phyloP scores from a whole-genome alignment of 495 filamentous ascomycete genomes.

The Hypoxylon lienhwacheense region DNA sequence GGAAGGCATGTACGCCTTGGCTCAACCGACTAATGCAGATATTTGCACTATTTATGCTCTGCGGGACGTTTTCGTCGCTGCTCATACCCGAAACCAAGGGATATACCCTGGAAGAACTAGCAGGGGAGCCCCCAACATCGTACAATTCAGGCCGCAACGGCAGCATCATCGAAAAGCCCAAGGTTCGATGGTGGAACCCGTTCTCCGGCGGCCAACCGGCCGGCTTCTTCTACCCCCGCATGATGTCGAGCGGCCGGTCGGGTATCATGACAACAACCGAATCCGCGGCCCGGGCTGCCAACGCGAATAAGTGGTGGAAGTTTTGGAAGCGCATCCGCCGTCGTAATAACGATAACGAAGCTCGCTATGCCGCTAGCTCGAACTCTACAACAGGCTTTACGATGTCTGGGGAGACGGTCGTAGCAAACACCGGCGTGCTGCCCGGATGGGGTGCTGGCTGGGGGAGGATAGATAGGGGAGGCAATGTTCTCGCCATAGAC shows the following conservation, averaged over 20 bases:
- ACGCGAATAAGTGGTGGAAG: constrained; percentile 28
- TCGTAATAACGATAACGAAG: constrained; percentile 4
- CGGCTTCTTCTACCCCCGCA: constrained; percentile 41
- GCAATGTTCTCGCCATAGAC: constrained; percentile 29
- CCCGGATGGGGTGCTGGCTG: constrained; percentile 44
- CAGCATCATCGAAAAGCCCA: constrained; percentile 30
- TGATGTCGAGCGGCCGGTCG: constrained; percentile 25
- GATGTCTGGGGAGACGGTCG: constrained; percentile 25
- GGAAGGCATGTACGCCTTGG: constrained; percentile 58
- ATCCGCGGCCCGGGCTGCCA: constrained; percentile 19
- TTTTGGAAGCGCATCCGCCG: constrained; percentile 18
- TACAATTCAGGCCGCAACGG: constrained; percentile 44
- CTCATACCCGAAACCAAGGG: constrained; percentile 78
- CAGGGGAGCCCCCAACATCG: constrained; percentile 48
- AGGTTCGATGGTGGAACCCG: constrained; percentile 38
- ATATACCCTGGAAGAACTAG: constrained; percentile 60
- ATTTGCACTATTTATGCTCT: constrained; percentile 76
- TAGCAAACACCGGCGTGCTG: constrained; percentile 26
- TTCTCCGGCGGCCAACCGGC: constrained; percentile 43
- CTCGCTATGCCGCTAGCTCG: constrained; percentile 26
- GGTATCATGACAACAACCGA: constrained; percentile 45
- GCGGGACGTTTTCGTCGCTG: constrained; percentile 63
- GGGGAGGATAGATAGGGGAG: constrained; percentile 42
- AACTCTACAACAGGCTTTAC: constrained; percentile 33
- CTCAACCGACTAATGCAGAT: constrained; percentile 80